Conservation (phyloP, 2,329 filamentous ascomycete species). For the Talaromyces sp. region DNA sequence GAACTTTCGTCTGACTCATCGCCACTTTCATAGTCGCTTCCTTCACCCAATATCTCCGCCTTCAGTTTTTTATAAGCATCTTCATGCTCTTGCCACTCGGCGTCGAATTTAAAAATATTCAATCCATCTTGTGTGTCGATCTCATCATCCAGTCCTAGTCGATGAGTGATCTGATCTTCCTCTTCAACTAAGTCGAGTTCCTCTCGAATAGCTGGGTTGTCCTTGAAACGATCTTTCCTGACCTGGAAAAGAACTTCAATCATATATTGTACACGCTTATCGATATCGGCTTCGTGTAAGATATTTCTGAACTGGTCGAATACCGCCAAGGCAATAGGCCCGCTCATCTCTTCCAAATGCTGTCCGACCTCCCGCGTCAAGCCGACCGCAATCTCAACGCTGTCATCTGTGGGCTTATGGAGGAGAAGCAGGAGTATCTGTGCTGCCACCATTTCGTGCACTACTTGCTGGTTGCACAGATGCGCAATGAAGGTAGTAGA, state of each 20-base stretch:
- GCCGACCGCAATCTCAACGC: constrained; percentile 93
- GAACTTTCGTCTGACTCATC: constrained; percentile 60
- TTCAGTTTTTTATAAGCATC: constrained; percentile 85
- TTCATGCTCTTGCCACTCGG: constrained; percentile 87
- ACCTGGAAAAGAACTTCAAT: constrained; percentile 97
- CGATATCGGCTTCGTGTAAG: constrained; percentile 92
- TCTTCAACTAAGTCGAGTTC: constrained; percentile 95
- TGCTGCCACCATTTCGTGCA: constrained; percentile 87
- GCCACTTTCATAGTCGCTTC: constrained; percentile 76
- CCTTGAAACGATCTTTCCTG: constrained; percentile 93
- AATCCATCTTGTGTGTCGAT: constrained; percentile 80
- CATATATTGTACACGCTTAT: constrained; percentile 99
- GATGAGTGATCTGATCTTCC: constrained; percentile 95
- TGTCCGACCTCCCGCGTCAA: constrained; percentile 90
- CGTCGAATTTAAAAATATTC: constrained; percentile 93
- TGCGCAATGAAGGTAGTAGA: constrained; percentile 94
- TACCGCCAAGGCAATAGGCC: constrained; percentile 78
- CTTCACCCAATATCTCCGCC: constrained; percentile 90
- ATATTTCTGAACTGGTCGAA: constrained; percentile 97
- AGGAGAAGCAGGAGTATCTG: constrained; percentile 90
- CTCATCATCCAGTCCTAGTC: constrained; percentile 75
- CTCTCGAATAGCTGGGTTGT: constrained; percentile 84
- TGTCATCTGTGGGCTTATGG: constrained; percentile 94
- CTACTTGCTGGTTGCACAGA: constrained; percentile 92
- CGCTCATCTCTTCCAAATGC: constrained; percentile 93